Base-by-base conservation (phyloP, 2,329 filamentous ascomycete genomes). In the Cladophialophora psammophila region DNA sequence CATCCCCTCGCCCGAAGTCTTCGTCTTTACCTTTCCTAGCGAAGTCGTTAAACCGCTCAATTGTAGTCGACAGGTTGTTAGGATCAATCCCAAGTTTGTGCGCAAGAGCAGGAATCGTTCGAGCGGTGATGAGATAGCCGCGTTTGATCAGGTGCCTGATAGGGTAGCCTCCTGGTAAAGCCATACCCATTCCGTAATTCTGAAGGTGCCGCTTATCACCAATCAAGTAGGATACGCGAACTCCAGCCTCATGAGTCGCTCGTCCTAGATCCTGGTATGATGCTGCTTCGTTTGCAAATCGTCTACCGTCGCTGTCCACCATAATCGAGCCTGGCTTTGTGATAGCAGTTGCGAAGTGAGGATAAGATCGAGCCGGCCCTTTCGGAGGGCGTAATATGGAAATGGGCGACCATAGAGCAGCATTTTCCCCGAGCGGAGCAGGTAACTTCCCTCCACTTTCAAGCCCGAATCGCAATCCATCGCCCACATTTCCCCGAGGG, bases 231-330 rank as follows among this genome's bases (percentile, higher is more conserved):
- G 18, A 58, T 15, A 36, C 32, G 1, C 38, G 52, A 26, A 66
- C 40, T 12, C 53, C 53, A 18, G 60, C 38, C 18, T 35, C 32
- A n/a, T 66, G 64, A n/a, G 40, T 59, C 32, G 26, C 53, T 3
- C 20, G 42, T 15, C 54, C 55, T 2, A 64, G n/a, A 9, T 73
- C 71, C 3, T 71, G 74, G 65, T 80, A 80, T 31, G 70, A 66
- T 57, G 74, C 70, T 0, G 77, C 68, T 71, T 80, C 78, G 67
- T 79, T 78, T 58, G 74, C 68, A 69, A 79, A 80, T 10, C 78
- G 73, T 45, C 72, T 56, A 9, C 76, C 78, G 10, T 64, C 53
- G 10, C 68, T 61, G 64, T 79, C 78, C 26, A 80, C 77, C 26
- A 80, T 76, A 53, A 80, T 76, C 2, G 71, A 74, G 68, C 76